Base-by-base conservation (phyloP, 148 eudicot genomes). In the Fallopia convolvulus region DNA sequence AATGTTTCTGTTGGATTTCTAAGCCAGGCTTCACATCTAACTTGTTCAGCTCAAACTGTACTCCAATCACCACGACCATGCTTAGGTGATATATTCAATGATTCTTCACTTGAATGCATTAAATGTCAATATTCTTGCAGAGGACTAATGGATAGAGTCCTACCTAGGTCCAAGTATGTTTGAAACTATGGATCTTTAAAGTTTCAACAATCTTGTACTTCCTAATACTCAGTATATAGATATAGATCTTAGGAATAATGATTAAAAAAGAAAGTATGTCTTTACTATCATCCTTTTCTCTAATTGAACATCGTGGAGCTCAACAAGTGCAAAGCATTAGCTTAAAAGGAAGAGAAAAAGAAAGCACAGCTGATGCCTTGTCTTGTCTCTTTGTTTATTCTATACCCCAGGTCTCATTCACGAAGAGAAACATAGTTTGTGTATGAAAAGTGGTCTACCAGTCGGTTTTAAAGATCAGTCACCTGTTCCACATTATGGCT, bases 1-100 rank as follows among this genome's bases (percentile, higher is more conserved):
- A 84, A 90, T 52, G 90, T 90, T 79, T 89, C 88, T 55, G 84
- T 86, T 70, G 91, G 86, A 52, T 85, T 86, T 23, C 88, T 89
- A 91, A 83, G 79, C 15, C 87, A 82, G 71, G 85, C 88, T 63
- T 80, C 88, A 32, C 80, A 82, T 55, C 86, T 82, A 76, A 80
- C 74, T 46, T 72, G 77, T 61, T 79, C 80, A 66, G 41, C 78
- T 79, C 74, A 60, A 60, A 60, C 68, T 60, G 33, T 7, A 60
- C 33, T 26, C 68, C 68, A 60, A 21, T 15, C 68, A 23, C 13
- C 68, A 60, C 21, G 36, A 15, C 4, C 68, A 36, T 60, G 33
- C 26, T 60, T 23, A 60, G 68, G 68, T 60, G 68, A 60, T 63
- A 74, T 76, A 47, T 75, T 47, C 44, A 78, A 83, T 56, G 44